Percentiles rank a stretch among this genome's conserved stretches.
These are phyloP conservation scores for Pythium catenulatum DNA, from an alignment of 352 stramenopile genomes.

Conservation along the genomic window DNA sequence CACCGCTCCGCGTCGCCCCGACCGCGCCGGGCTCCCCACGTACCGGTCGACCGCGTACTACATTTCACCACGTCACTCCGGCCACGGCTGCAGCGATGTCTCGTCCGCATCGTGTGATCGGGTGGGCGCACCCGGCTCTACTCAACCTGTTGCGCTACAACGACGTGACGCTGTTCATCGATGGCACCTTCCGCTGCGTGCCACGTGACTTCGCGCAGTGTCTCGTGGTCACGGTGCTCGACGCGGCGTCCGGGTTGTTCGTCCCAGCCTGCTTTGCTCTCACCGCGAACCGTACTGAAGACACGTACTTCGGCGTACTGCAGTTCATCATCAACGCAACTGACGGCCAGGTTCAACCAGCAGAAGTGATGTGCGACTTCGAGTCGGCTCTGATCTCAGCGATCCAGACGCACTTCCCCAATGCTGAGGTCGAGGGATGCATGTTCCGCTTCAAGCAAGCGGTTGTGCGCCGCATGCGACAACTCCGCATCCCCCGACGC, in stretches of 20 bases:
- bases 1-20: too few relatives aligned
- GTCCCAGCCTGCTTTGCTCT: conserved; percentile 49
- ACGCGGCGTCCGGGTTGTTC: conserved; percentile 11
- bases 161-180: conserved; percentile 41
- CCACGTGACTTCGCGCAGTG: conserved; percentile 28
- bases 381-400: conserved; percentile 27
- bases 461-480: neutral
- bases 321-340: neutral
- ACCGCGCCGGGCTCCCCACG: too few relatives aligned
- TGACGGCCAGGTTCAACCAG: conserved; percentile 9
- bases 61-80: conserved; percentile 3
- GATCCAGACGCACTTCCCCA: conserved; percentile 18
- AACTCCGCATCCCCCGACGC: neutral
- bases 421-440: conserved; percentile 21
- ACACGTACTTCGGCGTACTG: conserved; percentile 41
- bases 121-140: conserved; percentile 45
- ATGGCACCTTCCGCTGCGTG: conserved; percentile 51
- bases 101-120: conserved; percentile 23
- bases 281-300: conserved; percentile 4
- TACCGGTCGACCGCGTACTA: too few relatives aligned
- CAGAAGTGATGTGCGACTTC: conserved; percentile 35
- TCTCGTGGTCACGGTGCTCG: conserved; percentile 53
- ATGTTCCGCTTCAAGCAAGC: conserved; percentile 57
- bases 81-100: neutral
- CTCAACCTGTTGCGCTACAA: conserved; percentile 46